phyloP scores from a whole-genome alignment of 228 moss, liverwort and hornwort genomes.

The Sphagnum magellanicum region DNA sequence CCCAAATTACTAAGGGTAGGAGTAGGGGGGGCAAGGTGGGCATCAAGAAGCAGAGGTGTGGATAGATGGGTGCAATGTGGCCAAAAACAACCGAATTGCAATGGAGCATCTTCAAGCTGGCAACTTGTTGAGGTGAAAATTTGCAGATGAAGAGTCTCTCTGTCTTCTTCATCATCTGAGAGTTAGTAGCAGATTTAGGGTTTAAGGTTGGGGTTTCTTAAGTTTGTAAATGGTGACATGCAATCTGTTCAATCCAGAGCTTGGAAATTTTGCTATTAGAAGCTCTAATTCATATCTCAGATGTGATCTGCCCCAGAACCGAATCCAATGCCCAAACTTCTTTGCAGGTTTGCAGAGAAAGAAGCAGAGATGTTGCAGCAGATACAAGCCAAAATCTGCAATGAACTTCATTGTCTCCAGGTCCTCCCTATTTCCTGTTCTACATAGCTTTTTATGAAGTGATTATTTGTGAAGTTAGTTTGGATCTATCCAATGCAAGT shows the following conservation, averaged over 20 bases:
- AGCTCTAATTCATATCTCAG: too few species aligned
- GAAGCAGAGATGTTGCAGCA: conserved; percentile 38
- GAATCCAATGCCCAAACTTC: not conserved
- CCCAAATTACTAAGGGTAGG: too few species aligned
- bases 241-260: not conserved
- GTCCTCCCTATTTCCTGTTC: conserved; percentile 9
- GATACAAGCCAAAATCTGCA: conserved; percentile 42
- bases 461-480: not conserved
- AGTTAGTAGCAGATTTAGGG: not conserved
- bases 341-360: conserved; percentile 36
- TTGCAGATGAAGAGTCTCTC: too few species aligned
- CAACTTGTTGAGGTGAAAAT: not conserved
- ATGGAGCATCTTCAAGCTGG: conserved; percentile 6
- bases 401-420: conserved; percentile 54
- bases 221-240: not conserved
- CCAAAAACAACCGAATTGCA: not conserved
- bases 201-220: not conserved
- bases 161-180: not conserved
- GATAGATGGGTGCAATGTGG: too few species aligned
- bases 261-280: too few species aligned
- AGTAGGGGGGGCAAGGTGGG: too few species aligned
- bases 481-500: not conserved
- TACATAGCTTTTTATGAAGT: not conserved
- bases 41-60: too few species aligned
- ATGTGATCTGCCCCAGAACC: not conserved